Conservation (phyloP, 1,139 yeast species). For the Suhomyces bolitotheri region DNA sequence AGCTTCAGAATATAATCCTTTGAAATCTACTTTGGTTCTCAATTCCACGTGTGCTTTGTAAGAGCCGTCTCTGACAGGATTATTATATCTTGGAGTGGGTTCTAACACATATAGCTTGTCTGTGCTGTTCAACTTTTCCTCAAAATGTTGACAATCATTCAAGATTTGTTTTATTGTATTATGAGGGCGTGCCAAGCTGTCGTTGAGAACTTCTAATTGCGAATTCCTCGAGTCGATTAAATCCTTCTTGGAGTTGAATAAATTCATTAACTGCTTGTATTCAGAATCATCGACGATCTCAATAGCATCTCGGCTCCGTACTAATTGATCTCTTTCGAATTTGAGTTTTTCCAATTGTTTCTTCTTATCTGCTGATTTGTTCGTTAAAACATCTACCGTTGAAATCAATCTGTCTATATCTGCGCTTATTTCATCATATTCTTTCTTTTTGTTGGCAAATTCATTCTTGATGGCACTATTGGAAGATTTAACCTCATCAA, state of each 20-base stretch:
- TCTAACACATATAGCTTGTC: conserved; percentile 53
- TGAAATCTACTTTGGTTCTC: conserved; percentile 32
- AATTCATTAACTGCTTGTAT: conserved; percentile 15
- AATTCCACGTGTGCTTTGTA: conserved; percentile 34
- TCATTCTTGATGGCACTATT: conserved; percentile 7
- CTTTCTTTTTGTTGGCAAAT: conserved; percentile 15
- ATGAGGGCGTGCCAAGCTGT: conserved; percentile 10
- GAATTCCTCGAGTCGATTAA: conserved; percentile 10
- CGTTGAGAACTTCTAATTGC: conserved; percentile 11
- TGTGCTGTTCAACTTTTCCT: conserved; percentile 41
- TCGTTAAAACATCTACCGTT: conserved; percentile 18
- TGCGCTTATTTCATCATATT: conserved; percentile 20
- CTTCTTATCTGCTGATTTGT: conserved; percentile 25
- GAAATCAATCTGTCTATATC: conserved; percentile 22
- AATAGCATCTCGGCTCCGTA: conserved; percentile 14
- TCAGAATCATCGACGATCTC: conserved; percentile 21
- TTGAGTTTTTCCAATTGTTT: conserved; percentile 24
- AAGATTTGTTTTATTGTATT: conserved; percentile 10
- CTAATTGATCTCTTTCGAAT: conserved; percentile 19
- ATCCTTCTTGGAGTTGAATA: conserved; percentile 18
- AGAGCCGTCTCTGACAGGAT: conserved; percentile 32
- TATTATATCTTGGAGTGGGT: conserved; percentile 24
- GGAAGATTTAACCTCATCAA: conserved; percentile 5
- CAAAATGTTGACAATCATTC: conserved; percentile 13
- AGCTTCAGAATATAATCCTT: conserved; percentile 61